Base-by-base conservation (phyloP, 148 eudicot genomes). In the Suaeda aralocaspica region DNA sequence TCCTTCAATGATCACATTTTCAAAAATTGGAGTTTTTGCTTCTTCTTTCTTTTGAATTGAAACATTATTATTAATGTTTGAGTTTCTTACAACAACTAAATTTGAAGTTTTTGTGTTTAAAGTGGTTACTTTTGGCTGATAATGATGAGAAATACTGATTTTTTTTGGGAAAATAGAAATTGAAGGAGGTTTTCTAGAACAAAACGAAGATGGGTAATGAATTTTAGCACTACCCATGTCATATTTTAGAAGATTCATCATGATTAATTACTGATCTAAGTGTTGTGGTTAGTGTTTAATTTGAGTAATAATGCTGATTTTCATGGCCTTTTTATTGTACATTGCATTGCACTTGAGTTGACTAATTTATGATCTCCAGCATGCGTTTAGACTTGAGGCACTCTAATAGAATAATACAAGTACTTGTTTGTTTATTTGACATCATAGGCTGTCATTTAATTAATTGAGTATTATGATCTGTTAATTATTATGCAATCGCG, bases 211-310 rank as follows among this genome's bases (percentile, higher is more conserved):
- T 60, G 64, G 25, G 45, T 39, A 6, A 19, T 19, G 12, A 10
- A 33, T 44, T 7, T 34, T 60, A 33, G 44, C 9, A 34, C 16
- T 60, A 10, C 26, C 15, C 9, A 60, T n/a, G 21, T 60, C 64
- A 60, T 9, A 33, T 60, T 60, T 60, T 6, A 60, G 64, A 7
- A 60, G 64, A 1, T 60, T 60, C 39, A 60, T 60, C 64, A 60
- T 60, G 45, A 34, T 33, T 60, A 34, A 58, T 34, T n/a, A 60
- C 0, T 33, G 7, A 30, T n/a, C n/a, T 14, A 46, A 46, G 50
- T 46, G 24, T 19, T 49, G 24, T n/a, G 50, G 16, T 46, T 46
- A 46, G 19, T 9, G 50, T 2, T 7, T 9, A 42, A 26, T 21
- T 30, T 57, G 61, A 14, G 10, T 57, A 26, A 36, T 36, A 8